A percentile compares a stretch with the other conserved stretches of the same genome.
Conservation (phyloP, 441 rosid genomes). For the Jatropha multifida region DNA sequence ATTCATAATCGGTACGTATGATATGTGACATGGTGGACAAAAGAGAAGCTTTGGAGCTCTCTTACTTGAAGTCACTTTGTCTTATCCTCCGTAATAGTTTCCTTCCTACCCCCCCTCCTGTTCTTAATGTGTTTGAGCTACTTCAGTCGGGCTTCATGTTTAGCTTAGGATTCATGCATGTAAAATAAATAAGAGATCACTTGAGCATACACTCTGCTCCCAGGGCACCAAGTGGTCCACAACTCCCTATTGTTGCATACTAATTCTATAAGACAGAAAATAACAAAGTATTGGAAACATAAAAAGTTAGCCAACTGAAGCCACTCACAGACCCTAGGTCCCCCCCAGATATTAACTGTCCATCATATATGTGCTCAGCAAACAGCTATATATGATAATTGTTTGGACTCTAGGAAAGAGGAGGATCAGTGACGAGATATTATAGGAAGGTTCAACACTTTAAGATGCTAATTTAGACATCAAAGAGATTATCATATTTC, state of each 20-base stretch:
- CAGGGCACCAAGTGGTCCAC: background rate
- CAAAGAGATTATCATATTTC: background rate
- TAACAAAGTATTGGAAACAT: background rate
- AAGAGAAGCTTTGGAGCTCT: background rate
- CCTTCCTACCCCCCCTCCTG: background rate
- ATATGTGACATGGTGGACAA: background rate
- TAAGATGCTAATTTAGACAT: background rate
- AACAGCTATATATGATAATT: background rate
- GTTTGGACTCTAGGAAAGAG: background rate
- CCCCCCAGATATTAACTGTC: background rate
- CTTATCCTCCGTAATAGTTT: background rate
- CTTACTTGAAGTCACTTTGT: background rate
- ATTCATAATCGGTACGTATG: background rate
- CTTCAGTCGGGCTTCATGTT: background rate
- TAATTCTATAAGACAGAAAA: background rate
- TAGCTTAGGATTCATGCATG: background rate
- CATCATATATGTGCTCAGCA: background rate
- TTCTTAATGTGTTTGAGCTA: background rate
- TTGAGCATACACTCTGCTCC: background rate
- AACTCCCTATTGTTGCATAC: background rate
- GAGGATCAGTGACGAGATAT: background rate
- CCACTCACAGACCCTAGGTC: background rate
- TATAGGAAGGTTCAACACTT: background rate
- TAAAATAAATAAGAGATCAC: background rate
- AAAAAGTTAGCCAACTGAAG: background rate